Evolutionary conservation across 306 rosid genomes (phyloP).

Genomic region (Lupinus albus): DNA sequence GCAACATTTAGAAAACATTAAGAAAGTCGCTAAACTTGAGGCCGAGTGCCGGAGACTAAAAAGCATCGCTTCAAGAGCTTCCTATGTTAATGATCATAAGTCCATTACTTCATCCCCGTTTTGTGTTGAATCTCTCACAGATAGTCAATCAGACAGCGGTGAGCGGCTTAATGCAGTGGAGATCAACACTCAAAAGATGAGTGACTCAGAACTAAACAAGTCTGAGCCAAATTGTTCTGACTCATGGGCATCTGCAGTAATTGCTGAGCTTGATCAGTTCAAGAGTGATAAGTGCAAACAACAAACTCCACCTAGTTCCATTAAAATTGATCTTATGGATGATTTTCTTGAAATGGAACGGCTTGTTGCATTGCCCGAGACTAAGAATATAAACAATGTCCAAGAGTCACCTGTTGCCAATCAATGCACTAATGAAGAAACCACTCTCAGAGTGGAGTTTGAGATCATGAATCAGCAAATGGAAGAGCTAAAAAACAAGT

Average conservation of each 20-base stretch:
- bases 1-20: constrained; percentile 88
- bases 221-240: constrained; percentile 66
- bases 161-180: constrained; percentile 62
- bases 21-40: constrained; percentile 87
- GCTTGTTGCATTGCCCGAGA: constrained; percentile 70
- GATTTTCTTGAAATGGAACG: constrained; percentile 98
- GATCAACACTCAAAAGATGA: constrained; percentile 46
- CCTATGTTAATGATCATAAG: constrained; percentile 58
- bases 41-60: constrained; percentile 86
- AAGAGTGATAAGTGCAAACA: constrained; percentile 64
- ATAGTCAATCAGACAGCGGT: constrained; percentile 74
- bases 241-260: constrained; percentile 75
- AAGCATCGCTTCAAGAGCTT: constrained; percentile 50
- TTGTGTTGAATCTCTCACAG: constrained; percentile 70
- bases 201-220: constrained; percentile 58
- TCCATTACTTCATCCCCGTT: constrained; percentile 64
- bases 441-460: constrained; percentile 59
- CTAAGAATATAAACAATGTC: constrained; percentile 45
- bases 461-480: constrained; percentile 63
- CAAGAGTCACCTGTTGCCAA: constrained; percentile 47
- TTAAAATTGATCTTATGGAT: constrained; percentile 82
- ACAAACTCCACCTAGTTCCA: constrained; percentile 54
- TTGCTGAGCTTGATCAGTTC: constrained; percentile 82
- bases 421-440: constrained; percentile 46
- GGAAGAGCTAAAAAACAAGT: constrained; percentile 53